Conservation (phyloP, 352 stramenopile genomes). For the Aphanomyces cochlioides region DNA sequence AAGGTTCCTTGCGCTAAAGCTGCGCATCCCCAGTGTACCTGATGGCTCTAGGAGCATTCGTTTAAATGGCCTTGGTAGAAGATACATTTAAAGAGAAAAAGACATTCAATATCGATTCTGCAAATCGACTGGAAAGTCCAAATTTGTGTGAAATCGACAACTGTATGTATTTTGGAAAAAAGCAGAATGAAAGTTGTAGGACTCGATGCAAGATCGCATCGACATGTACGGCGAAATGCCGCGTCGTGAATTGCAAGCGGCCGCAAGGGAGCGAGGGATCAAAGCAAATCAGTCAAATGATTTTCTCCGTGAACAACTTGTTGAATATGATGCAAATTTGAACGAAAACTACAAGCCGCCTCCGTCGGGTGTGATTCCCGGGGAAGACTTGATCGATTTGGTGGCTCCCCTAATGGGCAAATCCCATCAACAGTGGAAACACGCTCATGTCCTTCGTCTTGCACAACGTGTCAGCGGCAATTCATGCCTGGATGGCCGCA, state of each 20-base stretch:
- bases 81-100: no score
- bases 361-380: background rate
- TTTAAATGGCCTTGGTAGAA: no score
- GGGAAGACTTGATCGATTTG: background rate
- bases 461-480: background rate
- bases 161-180: no score
- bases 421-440: background rate
- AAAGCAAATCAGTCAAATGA: slow-evolving; percentile 6
- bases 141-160: no score
- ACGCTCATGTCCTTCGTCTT: slow-evolving; percentile 1
- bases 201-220: background rate
- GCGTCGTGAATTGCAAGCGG: background rate
- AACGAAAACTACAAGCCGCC: background rate
- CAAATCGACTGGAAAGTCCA: no score
- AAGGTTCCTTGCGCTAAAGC: no score
- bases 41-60: no score
- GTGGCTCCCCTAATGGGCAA: background rate
- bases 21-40: no score
- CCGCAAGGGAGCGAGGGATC: slow-evolving; percentile 1
- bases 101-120: no score
- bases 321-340: slow-evolving; percentile 10
- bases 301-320: background rate
- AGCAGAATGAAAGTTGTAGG: no score
- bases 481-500: background rate
- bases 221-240: background rate